Conservation (phyloP, 208 protist genomes). For the Phytomonas serpens region DNA sequence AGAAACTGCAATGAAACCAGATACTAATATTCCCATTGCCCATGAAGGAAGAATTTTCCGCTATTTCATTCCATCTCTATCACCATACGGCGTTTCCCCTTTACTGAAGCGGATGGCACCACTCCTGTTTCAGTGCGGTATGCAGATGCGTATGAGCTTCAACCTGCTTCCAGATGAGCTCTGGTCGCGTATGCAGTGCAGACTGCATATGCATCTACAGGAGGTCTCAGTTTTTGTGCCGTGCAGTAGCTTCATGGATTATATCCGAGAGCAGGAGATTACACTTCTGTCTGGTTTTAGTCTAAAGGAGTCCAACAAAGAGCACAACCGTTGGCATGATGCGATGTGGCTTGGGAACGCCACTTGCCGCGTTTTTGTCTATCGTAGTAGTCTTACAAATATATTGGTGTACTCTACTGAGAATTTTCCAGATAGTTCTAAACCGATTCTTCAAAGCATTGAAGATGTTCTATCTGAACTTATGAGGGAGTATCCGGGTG, state of each 20-base stretch:
- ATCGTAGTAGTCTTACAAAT: conserved; percentile 45
- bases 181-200: conserved; percentile 79
- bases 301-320: conserved; percentile 63
- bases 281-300: conserved; percentile 49
- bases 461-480: conserved; percentile 43
- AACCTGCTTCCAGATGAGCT: conserved; percentile 83
- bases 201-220: conserved; percentile 47
- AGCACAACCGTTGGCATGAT: conserved; percentile 82
- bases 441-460: conserved; percentile 53
- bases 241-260: conserved; percentile 12
- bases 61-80: conserved; percentile 79
- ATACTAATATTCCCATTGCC: conserved; percentile 25
- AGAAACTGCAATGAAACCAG: conserved; percentile 53
- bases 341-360: conserved; percentile 71
- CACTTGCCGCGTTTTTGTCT: conserved; percentile 61
- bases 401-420: conserved; percentile 61
- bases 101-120: conserved; percentile 53
- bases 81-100: conserved; percentile 40
- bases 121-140: conserved; percentile 70
- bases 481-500: conserved; percentile 60
- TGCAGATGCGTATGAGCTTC: conserved; percentile 68
- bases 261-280: conserved; percentile 34
- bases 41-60: conserved; percentile 28
- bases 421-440: conserved; percentile 31
- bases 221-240: conserved; percentile 61